These are phyloP conservation scores for Geranium brycei DNA, from an alignment of 345 rosid species.

Conservation along the genomic window DNA sequence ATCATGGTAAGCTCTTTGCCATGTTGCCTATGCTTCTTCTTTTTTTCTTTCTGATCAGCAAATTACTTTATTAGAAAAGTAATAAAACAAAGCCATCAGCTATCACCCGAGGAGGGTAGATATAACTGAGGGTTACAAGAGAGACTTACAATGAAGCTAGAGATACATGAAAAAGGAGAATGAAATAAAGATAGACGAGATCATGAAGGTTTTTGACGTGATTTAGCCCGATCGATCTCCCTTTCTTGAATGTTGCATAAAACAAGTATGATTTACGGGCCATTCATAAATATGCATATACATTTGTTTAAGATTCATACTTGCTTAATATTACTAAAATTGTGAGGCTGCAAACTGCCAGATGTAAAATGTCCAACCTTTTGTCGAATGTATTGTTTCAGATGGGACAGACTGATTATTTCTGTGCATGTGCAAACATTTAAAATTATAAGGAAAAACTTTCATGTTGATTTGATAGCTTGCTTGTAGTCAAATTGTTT, in stretches of 20 bases:
- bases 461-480: too few relatives aligned
- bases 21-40: neutral
- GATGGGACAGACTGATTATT: neutral
- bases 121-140: too few relatives aligned
- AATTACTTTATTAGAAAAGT: too few relatives aligned
- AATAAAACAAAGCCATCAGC: too few relatives aligned
- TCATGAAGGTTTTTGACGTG: too few relatives aligned
- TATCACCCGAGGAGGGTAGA: too few relatives aligned
- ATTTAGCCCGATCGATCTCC: neutral
- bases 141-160: too few relatives aligned
- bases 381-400: neutral
- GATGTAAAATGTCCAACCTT: neutral
- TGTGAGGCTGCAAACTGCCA: neutral
- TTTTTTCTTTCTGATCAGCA: too few relatives aligned
- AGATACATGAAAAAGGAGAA: too few relatives aligned
- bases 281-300: neutral
- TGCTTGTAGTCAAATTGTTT: conserved; percentile 1
- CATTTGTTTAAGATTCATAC: neutral
- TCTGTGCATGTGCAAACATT: neutral
- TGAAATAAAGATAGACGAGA: too few relatives aligned
- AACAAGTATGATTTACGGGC: neutral
- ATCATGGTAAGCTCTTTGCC: conserved; percentile 52
- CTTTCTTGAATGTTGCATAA: neutral
- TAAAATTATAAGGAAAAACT: too few relatives aligned
- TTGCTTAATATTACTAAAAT: neutral